These are phyloP conservation scores for Wickerhamomyces sydowiorum DNA, from an alignment of 805 yeast species.

Conservation along the genomic window DNA sequence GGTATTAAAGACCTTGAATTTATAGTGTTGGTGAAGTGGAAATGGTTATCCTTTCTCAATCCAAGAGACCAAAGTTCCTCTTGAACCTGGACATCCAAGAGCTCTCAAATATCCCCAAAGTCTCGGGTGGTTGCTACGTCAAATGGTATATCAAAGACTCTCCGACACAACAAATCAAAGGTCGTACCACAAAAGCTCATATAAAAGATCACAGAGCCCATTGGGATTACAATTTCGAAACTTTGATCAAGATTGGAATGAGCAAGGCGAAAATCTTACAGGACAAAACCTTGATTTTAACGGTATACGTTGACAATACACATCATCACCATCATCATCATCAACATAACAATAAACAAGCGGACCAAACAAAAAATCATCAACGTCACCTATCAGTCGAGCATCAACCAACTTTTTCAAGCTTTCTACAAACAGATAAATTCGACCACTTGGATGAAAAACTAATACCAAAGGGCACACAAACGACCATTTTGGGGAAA, in stretches of 20 bases:
- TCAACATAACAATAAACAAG: too few species aligned
- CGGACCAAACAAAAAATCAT: too few species aligned
- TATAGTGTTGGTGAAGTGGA: background rate
- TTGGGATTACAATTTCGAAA: slow-evolving; percentile 37
- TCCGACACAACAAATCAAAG: slow-evolving; percentile 34
- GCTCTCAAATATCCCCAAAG: slow-evolving; percentile 79
- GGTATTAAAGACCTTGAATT: too few species aligned
- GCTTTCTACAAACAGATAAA: background rate
- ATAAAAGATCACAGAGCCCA: slow-evolving; percentile 47
- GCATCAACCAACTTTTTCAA: too few species aligned
- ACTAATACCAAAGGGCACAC: slow-evolving; percentile 10
- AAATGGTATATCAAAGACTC: slow-evolving; percentile 58
- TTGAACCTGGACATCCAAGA: slow-evolving; percentile 57
- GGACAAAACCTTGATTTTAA: slow-evolving; percentile 32
- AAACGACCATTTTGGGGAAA: slow-evolving; percentile 53
- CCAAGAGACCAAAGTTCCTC: slow-evolving; percentile 54
- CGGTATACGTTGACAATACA: slow-evolving; percentile 35
- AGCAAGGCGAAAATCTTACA: slow-evolving; percentile 30
- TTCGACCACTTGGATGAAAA: background rate
- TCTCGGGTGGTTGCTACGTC: slow-evolving; percentile 61
- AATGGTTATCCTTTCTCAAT: slow-evolving; percentile 8
- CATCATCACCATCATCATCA: slow-evolving; percentile 4
- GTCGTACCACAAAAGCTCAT: slow-evolving; percentile 35
- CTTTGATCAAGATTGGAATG: slow-evolving; percentile 34
- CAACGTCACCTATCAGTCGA: too few species aligned